These are phyloP conservation scores for Colletotrichum gigasporum DNA, from an alignment of 2,329 filamentous ascomycete species.

Conservation along the genomic window DNA sequence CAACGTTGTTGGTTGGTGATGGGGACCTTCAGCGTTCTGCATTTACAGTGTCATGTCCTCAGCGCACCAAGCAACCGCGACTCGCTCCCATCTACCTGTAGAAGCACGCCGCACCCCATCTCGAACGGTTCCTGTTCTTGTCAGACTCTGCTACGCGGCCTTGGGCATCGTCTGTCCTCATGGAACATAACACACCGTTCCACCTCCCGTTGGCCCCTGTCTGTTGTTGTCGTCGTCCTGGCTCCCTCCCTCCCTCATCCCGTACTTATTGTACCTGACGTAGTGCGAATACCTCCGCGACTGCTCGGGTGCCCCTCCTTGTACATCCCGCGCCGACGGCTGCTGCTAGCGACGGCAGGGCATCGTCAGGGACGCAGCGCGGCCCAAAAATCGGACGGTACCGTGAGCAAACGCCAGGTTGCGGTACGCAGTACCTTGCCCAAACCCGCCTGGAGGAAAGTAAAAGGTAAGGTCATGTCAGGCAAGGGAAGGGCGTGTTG, in stretches of 20 bases:
- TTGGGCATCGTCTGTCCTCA: too few relatives aligned
- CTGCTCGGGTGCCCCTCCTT: constrained; percentile 1
- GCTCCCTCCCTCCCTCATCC: neutral
- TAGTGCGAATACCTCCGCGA: constrained; percentile 8
- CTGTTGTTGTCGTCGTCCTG: too few relatives aligned
- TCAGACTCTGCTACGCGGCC: neutral
- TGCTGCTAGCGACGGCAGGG: too few relatives aligned
- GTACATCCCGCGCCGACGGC: too few relatives aligned
- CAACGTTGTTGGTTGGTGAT: constrained; percentile 4
- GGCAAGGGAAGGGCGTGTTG: neutral
- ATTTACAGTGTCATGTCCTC: too few relatives aligned
- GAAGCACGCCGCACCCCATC: neutral
- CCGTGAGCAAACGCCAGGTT: constrained; percentile 3
- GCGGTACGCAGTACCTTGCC: neutral
- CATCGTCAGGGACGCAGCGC: neutral
- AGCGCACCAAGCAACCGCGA: too few relatives aligned
- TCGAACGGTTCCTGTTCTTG: neutral
- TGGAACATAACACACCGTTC: too few relatives aligned
- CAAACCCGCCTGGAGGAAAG: neutral
- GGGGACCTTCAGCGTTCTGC: neutral
- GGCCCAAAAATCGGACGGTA: neutral
- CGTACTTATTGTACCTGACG: constrained; percentile 1
- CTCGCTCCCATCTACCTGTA: too few relatives aligned
- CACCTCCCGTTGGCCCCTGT: neutral
- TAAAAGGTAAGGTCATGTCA: neutral